Percentiles rank a stretch among this genome's conserved stretches.
Evolutionary conservation across 2,329 filamentous ascomycete genomes (phyloP).

Genomic region (Whalleya microplaca): DNA sequence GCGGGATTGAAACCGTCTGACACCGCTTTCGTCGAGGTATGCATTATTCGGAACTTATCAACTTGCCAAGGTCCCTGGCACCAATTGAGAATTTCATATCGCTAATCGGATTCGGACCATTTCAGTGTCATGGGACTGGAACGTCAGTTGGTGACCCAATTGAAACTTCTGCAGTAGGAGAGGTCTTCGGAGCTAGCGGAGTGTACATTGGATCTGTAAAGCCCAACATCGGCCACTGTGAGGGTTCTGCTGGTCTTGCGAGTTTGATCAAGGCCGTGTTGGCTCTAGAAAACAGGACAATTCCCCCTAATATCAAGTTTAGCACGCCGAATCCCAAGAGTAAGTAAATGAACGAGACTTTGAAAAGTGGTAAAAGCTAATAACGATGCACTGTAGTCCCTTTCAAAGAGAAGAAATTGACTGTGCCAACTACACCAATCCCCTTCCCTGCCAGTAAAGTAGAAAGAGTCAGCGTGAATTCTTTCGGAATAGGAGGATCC

Average conservation of each 20-base stretch:
- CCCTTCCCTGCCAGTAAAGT: slow-evolving; percentile 24
- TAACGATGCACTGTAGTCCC: slow-evolving; percentile 13
- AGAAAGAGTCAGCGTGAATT: slow-evolving; percentile 36
- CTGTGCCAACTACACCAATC: slow-evolving; percentile 22
- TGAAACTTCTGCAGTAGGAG: slow-evolving; percentile 37
- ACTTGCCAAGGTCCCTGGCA: background rate
- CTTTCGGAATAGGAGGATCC: slow-evolving; percentile 41
- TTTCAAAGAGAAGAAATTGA: slow-evolving; percentile 23
- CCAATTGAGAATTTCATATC: background rate
- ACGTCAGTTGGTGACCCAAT: slow-evolving; percentile 41
- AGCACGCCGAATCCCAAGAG: slow-evolving; percentile 28
- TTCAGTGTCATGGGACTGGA: slow-evolving; percentile 41
- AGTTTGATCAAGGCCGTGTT: slow-evolving; percentile 37
- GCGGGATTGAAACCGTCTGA: slow-evolving; percentile 22
- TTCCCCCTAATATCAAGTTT: slow-evolving; percentile 35
- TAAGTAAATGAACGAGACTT: slow-evolving; percentile 5
- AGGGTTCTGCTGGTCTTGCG: slow-evolving; percentile 33
- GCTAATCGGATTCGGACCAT: slow-evolving; percentile 1
- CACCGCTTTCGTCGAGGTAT: slow-evolving; percentile 30
- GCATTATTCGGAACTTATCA: slow-evolving; percentile 3
- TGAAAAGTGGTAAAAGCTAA: slow-evolving; percentile 4
- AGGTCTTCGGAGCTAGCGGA: slow-evolving; percentile 26
- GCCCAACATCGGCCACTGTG: slow-evolving; percentile 34
- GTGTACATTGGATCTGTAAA: slow-evolving; percentile 29
- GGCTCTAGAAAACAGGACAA: slow-evolving; percentile 32